Percentiles rank a stretch among this genome's conserved stretches.
Evolutionary conservation across 1,139 yeast species (phyloP).

Genomic region (Yamadazyma trypodendri): DNA sequence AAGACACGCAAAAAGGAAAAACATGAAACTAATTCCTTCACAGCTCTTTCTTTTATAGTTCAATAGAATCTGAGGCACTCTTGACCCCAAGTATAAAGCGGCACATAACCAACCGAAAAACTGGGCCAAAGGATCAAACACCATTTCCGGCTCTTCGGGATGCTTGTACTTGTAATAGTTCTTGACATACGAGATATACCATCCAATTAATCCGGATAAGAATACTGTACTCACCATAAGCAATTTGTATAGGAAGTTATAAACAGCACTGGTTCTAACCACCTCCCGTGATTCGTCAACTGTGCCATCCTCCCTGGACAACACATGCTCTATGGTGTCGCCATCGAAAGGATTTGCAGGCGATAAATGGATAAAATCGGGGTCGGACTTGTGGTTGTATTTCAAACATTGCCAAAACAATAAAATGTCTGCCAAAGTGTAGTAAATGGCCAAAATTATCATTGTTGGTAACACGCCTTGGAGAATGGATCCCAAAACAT

Average conservation of each 20-base stretch:
- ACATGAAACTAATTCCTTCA: conserved; percentile 89
- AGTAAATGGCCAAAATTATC: conserved; percentile 86
- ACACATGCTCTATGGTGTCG: conserved; percentile 59
- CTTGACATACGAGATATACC: conserved; percentile 65
- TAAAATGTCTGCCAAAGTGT: conserved; percentile 86
- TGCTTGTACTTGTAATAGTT: conserved; percentile 29
- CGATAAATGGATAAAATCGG: conserved; percentile 75
- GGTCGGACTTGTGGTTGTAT: conserved; percentile 55
- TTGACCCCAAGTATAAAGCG: conserved; percentile 75
- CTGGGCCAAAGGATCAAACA: conserved; percentile 78
- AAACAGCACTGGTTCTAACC: conserved; percentile 4
- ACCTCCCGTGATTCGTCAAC: conserved; percentile 16
- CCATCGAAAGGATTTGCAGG: conserved; percentile 88
- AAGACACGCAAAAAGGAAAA: conserved; percentile 87
- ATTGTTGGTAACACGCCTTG: conserved; percentile 92
- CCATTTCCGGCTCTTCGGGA: conserved; percentile 35
- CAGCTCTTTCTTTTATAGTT: conserved; percentile 84
- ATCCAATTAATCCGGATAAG: conserved; percentile 78
- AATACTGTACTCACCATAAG: conserved; percentile 70
- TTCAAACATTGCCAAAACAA: conserved; percentile 77
- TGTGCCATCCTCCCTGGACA: conserved; percentile 36
- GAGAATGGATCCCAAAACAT: conserved; percentile 81
- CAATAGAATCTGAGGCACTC: conserved; percentile 84
- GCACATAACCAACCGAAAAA: conserved; percentile 93
- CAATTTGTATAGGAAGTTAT: conserved; percentile 40